A percentile compares a stretch with the other conserved stretches of the same genome.
Evolutionary conservation across 179 eudicot species (phyloP).

Genomic region (Actinidia arguta): DNA sequence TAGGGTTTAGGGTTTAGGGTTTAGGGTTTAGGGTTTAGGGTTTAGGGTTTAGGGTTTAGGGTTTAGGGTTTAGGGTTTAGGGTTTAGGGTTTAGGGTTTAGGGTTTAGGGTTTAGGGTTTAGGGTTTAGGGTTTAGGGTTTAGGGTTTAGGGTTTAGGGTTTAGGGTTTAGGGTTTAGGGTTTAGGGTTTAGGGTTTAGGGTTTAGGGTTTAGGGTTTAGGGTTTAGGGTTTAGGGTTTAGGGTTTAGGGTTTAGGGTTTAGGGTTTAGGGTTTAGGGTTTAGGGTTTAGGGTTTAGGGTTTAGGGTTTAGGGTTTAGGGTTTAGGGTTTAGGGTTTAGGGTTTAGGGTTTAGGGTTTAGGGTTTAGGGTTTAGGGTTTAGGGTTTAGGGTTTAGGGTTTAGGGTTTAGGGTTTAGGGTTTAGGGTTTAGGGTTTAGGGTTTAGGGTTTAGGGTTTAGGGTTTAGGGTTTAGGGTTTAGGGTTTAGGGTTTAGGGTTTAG

Average conservation of each 20-base stretch:
- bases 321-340: conserved; percentile 13
- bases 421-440: conserved; percentile 13
- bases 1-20: conserved; percentile 4
- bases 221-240: conserved; percentile 26
- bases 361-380: conserved; percentile 13
- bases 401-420: conserved; percentile 8
- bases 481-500: conserved; percentile 10
- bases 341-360: conserved; percentile 9
- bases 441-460: conserved; percentile 13
- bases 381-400: conserved; percentile 13
- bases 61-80: conserved; percentile 14
- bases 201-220: background rate
- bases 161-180: conserved; percentile 21
- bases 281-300: conserved; percentile 13
- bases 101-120: background rate
- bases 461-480: conserved; percentile 13
- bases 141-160: conserved; percentile 7
- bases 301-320: background rate
- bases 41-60: background rate
- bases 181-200: conserved; percentile 11
- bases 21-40: background rate
- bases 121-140: background rate
- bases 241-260: conserved; percentile 34
- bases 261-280: conserved; percentile 20
- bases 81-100: conserved; percentile 14